A percentile compares a stretch with the other conserved stretches of the same genome.
Evolutionary conservation across 441 rosid species (phyloP).

Genomic region (Lepidium campestre): DNA sequence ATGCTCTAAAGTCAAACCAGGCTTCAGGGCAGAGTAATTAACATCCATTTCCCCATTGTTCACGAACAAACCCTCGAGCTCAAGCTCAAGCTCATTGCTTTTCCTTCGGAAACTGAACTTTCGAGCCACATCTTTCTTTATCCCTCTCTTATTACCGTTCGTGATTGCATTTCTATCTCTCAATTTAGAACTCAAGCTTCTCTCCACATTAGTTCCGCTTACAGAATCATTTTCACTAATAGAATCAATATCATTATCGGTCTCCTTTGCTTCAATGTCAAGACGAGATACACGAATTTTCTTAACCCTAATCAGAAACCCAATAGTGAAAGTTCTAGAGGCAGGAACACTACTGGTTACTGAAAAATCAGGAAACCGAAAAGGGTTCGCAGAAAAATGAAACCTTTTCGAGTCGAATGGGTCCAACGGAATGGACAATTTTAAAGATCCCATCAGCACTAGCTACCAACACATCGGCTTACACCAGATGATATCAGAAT

Average conservation of each 20-base stretch:
- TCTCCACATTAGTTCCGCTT: slow-evolving; percentile 17
- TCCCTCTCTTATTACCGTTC: slow-evolving; percentile 25
- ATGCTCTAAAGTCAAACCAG: slow-evolving; percentile 44
- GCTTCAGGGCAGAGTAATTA: slow-evolving; percentile 38
- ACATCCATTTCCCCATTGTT: slow-evolving; percentile 50
- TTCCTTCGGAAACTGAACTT: slow-evolving; percentile 32
- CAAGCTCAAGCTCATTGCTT: slow-evolving; percentile 25
- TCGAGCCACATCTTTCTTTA: slow-evolving; percentile 31
- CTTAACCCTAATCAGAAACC: slow-evolving; percentile 32
- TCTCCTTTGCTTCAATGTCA: slow-evolving; percentile 29
- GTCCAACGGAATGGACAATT: slow-evolving; percentile 39
- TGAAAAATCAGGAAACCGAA: slow-evolving; percentile 38
- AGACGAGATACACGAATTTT: slow-evolving; percentile 36
- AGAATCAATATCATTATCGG: slow-evolving; percentile 21
- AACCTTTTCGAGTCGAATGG: slow-evolving; percentile 49
- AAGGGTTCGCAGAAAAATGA: slow-evolving; percentile 31
- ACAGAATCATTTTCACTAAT: slow-evolving; percentile 14
- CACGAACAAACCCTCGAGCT: slow-evolving; percentile 32
- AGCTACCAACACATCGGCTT: not conserved
- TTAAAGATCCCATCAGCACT: slow-evolving; percentile 48
- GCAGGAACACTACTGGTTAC: slow-evolving; percentile 26
- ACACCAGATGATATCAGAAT: not conserved
- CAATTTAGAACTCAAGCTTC: slow-evolving; percentile 20
- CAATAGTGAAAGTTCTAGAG: slow-evolving; percentile 27
- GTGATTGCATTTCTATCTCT: slow-evolving; percentile 8